A percentile compares a stretch with the other conserved stretches of the same genome.
Evolutionary conservation across 768 basidiomycete species (phyloP).

Genomic region (Russula lepida): DNA sequence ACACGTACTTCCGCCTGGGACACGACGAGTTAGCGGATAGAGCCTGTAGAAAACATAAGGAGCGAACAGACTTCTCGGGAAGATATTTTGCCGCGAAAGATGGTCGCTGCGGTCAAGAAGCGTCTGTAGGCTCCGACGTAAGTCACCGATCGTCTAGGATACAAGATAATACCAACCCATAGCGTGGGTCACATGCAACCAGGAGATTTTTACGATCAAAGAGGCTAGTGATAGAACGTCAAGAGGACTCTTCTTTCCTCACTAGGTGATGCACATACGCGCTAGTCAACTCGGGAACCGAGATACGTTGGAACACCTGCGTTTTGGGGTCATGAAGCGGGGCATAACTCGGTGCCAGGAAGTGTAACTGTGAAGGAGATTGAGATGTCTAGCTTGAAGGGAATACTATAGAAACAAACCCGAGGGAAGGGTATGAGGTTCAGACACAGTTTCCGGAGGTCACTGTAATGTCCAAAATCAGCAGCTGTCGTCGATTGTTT

Average conservation of each 20-base stretch:
- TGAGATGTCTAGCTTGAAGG: neutral
- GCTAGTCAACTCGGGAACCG: conserved; percentile 61
- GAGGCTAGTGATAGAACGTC: conserved; percentile 36
- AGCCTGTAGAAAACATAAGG: conserved; percentile 21
- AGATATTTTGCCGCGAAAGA: conserved; percentile 77
- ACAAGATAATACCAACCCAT: conserved; percentile 43
- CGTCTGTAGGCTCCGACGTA: conserved; percentile 38
- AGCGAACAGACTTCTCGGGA: conserved; percentile 64
- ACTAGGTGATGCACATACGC: conserved; percentile 40
- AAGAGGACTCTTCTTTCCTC: neutral
- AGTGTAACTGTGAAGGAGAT: conserved; percentile 62
- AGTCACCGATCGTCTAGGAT: neutral
- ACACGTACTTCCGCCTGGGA: conserved; percentile 26
- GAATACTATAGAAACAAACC: conserved; percentile 32
- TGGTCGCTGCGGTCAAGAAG: conserved; percentile 80
- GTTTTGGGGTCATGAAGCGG: conserved; percentile 71
- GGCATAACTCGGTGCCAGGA: conserved; percentile 92
- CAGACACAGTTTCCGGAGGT: conserved; percentile 84
- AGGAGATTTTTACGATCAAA: conserved; percentile 77
- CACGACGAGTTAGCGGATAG: conserved; percentile 23
- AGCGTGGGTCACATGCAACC: conserved; percentile 74
- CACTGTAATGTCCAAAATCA: conserved; percentile 36
- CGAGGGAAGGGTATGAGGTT: conserved; percentile 97
- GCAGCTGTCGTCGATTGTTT: neutral
- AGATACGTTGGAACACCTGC: conserved; percentile 48